Percentiles rank a stretch among this genome's conserved stretches.
These are phyloP conservation scores for Carnegiea gigantea DNA, from an alignment of 179 eudicot genomes.

Conservation along the genomic window DNA sequence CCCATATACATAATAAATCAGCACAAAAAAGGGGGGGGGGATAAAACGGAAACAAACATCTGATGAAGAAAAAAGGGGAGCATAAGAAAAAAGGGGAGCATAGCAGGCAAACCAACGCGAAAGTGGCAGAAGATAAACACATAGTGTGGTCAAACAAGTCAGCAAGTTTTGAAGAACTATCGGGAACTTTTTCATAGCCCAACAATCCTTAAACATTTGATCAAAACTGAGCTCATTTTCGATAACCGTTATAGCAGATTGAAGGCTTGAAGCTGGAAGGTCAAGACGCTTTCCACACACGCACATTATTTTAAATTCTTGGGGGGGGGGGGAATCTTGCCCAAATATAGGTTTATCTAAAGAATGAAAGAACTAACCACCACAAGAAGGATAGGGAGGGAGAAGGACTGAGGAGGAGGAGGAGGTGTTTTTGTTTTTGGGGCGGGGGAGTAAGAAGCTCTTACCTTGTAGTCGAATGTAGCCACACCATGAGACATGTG, in stretches of 20 bases:
- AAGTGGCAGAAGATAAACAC: not conserved
- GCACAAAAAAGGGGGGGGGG: too few species aligned
- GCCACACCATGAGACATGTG: conserved; percentile 85
- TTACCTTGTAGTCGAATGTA: conserved; percentile 88
- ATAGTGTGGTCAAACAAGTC: not conserved
- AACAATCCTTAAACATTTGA: not conserved
- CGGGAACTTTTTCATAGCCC: not conserved
- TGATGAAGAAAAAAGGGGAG: too few species aligned
- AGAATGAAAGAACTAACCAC: not conserved
- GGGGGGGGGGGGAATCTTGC: not conserved
- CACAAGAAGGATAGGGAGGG: not conserved
- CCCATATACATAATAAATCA: too few species aligned
- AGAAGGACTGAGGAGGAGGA: too few species aligned
- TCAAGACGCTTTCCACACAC: not conserved
- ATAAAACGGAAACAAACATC: too few species aligned
- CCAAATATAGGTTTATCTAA: not conserved
- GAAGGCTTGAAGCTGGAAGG: not conserved
- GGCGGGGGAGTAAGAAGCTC: not conserved
- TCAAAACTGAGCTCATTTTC: not conserved
- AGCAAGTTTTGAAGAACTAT: not conserved
- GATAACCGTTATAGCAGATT: not conserved
- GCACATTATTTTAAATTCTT: not conserved
- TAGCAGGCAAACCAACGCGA: not conserved
- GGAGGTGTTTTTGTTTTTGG: too few species aligned
- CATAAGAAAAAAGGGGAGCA: too few species aligned